Conservation (phyloP, 73 alveolate species). For the Paramecium tetraurelia region DNA sequence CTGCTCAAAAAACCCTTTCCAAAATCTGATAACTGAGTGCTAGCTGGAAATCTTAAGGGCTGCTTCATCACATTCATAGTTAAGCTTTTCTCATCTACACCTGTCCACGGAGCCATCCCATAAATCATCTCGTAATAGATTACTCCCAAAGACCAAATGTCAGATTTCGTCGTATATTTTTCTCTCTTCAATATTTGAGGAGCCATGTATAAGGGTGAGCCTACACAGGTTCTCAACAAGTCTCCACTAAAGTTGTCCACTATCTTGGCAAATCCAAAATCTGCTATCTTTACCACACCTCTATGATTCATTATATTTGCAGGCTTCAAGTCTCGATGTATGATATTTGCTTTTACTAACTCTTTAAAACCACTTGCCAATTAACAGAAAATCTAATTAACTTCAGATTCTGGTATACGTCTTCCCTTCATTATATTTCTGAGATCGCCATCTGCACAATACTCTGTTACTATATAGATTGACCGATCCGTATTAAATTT, state of each 20-base stretch:
- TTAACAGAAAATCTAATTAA: conserved; percentile 4
- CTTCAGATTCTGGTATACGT: conserved; percentile 22
- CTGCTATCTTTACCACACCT: conserved; percentile 44
- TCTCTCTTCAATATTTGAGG: conserved; percentile 44
- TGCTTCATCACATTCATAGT: not conserved
- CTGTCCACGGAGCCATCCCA: conserved; percentile 62
- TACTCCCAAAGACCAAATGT: conserved; percentile 62
- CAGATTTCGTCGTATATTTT: conserved; percentile 41
- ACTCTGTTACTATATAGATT: conserved; percentile 46
- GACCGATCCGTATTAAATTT: not conserved
- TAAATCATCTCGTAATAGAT: conserved; percentile 51
- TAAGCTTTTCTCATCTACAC: conserved; percentile 30
- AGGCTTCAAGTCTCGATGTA: conserved; percentile 49
- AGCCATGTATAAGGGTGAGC: conserved; percentile 61
- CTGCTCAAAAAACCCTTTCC: not conserved
- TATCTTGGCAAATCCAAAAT: conserved; percentile 59
- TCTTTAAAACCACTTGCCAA: conserved; percentile 42
- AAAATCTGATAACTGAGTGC: not conserved
- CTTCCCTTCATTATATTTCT: conserved; percentile 29
- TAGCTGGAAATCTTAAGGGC: not conserved
- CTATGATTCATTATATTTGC: conserved; percentile 38
- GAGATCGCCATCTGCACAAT: conserved; percentile 54
- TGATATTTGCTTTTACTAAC: not conserved
- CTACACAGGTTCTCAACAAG: conserved; percentile 42
- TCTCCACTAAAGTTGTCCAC: conserved; percentile 21